Evolutionary conservation across 75 land plant genomes (phyloP), one percentile per base, ranked within the genome.

Genomic region (Cunninghamia lanceolata): DNA sequence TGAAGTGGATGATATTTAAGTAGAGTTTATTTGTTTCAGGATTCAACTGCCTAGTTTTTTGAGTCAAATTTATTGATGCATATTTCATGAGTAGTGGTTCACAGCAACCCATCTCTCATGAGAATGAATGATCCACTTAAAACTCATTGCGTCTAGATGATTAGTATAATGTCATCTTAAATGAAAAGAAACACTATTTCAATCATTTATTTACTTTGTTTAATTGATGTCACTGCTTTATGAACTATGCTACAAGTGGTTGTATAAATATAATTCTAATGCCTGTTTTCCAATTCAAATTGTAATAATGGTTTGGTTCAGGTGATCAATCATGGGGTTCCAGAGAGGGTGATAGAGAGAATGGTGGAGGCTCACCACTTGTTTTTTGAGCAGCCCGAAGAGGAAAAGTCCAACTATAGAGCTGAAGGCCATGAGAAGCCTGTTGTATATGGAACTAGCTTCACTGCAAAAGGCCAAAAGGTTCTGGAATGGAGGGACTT

Each of bases 371-470:
- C 47, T 0, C 45, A 89, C 15, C 87, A 50, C 34, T 9, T 38
- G 39, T 88, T 88, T 89, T 88, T 87, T 30, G 89, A 88, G 30
- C 59, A 79, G 47, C 84, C 89, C 3, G 54, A 43, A 42, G 89
- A 88, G 66, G 88, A 86, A 21, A 87, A 80, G 53, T 28, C 82
- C 30, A 28, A 45, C 10, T n/a, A 28, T 34, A 43, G 14, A n/a
- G n/a, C 82, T 43, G 82, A 80, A 13, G 47, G 42, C 13, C 82
- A 43, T 43, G 28, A 45, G 32, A 43, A 80, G 82, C 30, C 50
- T 3, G 82, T 80, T 80, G 4, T 14, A 45, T 43, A 43, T 43
- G 45, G 32, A 25, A 80, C 82, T 11, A 45, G 82, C 82, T 80
- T 80, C 52, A 45, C 45, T 45, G 30, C 46, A 8, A n/a, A 45